Percentiles rank a stretch among this genome's conserved stretches.
These are phyloP conservation scores for Fonsecaea monophora DNA, from an alignment of 2,329 filamentous ascomycete species.

Conservation along the genomic window DNA sequence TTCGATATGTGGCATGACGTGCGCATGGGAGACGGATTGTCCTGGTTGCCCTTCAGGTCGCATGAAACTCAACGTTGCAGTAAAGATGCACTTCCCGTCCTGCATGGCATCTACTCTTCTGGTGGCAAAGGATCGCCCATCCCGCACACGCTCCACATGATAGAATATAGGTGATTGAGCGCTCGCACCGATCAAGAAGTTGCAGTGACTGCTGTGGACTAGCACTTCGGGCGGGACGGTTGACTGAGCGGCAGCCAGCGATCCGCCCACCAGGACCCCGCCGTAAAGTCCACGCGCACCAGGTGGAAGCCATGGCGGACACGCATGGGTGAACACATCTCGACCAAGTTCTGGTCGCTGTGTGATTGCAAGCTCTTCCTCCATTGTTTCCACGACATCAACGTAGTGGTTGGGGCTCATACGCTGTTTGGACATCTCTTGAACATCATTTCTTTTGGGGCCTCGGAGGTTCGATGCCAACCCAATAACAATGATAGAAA, in stretches of 20 bases:
- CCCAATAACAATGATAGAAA: no score
- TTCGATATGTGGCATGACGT: no score
- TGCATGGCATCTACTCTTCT: conserved; percentile 95
- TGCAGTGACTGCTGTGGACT: conserved; percentile 97
- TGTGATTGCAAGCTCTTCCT: no score
- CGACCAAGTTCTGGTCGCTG: no score
- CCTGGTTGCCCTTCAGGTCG: conserved; percentile 73
- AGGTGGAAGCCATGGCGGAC: conserved; percentile 87
- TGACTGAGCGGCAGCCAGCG: conserved; percentile 81
- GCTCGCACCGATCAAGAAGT: conserved; percentile 92
- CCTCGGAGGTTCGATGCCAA: no score
- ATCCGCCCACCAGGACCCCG: conserved; percentile 91
- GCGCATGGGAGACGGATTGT: conserved; percentile 53
- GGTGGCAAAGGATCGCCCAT: conserved; percentile 87
- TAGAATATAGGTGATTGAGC: conserved; percentile 87
- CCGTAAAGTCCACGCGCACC: conserved; percentile 93
- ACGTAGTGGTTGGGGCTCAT: no score
- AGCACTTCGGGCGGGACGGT: conserved; percentile 81
- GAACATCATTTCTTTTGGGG: no score
- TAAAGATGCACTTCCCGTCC: conserved; percentile 88
- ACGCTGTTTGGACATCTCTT: no score
- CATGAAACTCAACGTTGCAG: conserved; percentile 89
- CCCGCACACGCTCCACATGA: conserved; percentile 91
- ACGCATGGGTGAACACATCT: conserved; percentile 80
- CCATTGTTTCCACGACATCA: no score